These are phyloP conservation scores for Sungouiella blattae DNA, from an alignment of 805 yeast genomes.

Conservation along the genomic window DNA sequence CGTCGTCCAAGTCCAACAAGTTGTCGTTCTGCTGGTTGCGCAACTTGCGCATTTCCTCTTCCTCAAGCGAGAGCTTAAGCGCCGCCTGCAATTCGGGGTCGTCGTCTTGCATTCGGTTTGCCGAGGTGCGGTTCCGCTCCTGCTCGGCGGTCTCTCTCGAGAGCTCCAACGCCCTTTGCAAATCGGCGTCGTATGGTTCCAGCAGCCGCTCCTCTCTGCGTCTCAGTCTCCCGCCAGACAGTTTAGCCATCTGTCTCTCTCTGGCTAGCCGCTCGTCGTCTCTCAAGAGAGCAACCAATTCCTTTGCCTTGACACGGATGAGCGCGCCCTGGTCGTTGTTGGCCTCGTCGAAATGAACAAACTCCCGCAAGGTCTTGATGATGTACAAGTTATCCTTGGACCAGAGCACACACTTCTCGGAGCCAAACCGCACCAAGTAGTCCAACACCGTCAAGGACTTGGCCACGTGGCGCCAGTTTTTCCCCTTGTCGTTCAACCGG, in stretches of 20 bases:
- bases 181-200: constrained; percentile 65
- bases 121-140: constrained; percentile 60
- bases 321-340: constrained; percentile 86
- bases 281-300: constrained; percentile 69
- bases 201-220: constrained; percentile 4
- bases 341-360: constrained; percentile 72
- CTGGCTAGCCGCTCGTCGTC: constrained; percentile 78
- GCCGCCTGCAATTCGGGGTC: constrained; percentile 70
- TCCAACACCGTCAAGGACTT: constrained; percentile 88
- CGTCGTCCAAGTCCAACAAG: constrained; percentile 52
- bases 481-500: constrained; percentile 91
- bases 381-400: constrained; percentile 83
- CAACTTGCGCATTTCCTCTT: constrained; percentile 62
- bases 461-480: constrained; percentile 95
- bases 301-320: constrained; percentile 84
- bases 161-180: constrained; percentile 76
- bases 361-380: constrained; percentile 86
- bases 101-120: no score
- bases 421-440: constrained; percentile 78
- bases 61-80: constrained; percentile 67
- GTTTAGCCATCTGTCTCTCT: constrained; percentile 53
- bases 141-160: constrained; percentile 80
- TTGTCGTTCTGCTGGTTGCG: constrained; percentile 40
- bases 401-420: constrained; percentile 90
- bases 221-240: not conserved